phyloP scores from a whole-genome alignment of 202 grass and related monocot species.

The Cymbopogon flexuosus region DNA sequence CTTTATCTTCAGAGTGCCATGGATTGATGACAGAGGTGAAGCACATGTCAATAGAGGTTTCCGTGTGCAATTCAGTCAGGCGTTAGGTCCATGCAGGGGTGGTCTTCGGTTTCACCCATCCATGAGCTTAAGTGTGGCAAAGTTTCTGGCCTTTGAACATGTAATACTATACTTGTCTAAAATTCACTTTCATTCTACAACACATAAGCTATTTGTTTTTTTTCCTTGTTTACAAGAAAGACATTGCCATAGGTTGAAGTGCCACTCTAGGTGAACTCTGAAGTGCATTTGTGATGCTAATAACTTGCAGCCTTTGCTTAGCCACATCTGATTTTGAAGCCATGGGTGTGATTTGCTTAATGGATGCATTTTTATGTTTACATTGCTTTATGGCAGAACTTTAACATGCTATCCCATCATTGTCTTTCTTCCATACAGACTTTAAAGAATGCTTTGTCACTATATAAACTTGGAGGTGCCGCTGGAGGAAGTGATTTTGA shows the following conservation, averaged over 20 bases:
- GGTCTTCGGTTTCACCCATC: conserved; percentile 96
- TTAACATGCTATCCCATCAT: conserved; percentile 1
- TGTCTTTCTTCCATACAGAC: conserved; percentile 52
- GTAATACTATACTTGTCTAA: conserved; percentile 42
- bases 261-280: background rate
- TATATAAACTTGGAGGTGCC: conserved; percentile 96
- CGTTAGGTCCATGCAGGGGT: conserved; percentile 89
- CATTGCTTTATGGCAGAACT: conserved; percentile 6
- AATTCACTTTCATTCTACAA: background rate
- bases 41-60: conserved; percentile 89
- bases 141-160: conserved; percentile 99
- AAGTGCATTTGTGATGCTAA: background rate
- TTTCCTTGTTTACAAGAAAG: background rate
- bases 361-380: background rate
- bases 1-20: conserved; percentile 93
- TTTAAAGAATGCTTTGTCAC: conserved; percentile 87
- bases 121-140: conserved; percentile 92
- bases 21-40: conserved; percentile 90
- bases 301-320: background rate
- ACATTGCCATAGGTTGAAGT: background rate
- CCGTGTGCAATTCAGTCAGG: conserved; percentile 92
- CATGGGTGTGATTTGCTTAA: background rate
- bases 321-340: conserved; percentile 5
- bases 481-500: conserved; percentile 99
- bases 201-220: background rate